A percentile compares a stretch with the other conserved stretches of the same genome.
These are phyloP conservation scores for Flaveria sonorensis DNA, from an alignment of 129 eudicot genomes.

Conservation along the genomic window DNA sequence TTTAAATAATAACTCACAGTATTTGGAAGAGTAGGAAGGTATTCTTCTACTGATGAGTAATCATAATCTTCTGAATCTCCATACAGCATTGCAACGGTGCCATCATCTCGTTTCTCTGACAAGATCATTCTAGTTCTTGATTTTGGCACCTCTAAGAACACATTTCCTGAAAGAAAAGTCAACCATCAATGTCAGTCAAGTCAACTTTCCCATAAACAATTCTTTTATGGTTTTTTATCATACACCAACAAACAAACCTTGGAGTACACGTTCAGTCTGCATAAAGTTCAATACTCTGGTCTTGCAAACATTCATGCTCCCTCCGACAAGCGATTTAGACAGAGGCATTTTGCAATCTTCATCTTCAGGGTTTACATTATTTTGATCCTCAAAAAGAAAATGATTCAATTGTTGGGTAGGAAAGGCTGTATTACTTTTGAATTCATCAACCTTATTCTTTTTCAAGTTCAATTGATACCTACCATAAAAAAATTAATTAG, in stretches of 20 bases:
- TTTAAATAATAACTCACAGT: constrained; percentile 56
- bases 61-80: constrained; percentile 79
- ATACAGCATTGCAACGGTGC: constrained; percentile 82
- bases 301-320: constrained; percentile 77
- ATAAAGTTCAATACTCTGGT: constrained; percentile 62
- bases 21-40: constrained; percentile 86
- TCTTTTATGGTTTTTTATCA: not conserved
- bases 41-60: constrained; percentile 63
- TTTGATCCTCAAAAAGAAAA: constrained; percentile 54
- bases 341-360: constrained; percentile 76
- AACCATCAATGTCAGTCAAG: constrained; percentile 2
- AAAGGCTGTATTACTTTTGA: constrained; percentile 41
- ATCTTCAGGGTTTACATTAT: constrained; percentile 61
- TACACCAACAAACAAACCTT: constrained; percentile 57
- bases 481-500: constrained; percentile 28
- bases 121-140: constrained; percentile 65
- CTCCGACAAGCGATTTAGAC: constrained; percentile 83
- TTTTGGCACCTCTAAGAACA: constrained; percentile 47
- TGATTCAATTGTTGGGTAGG: constrained; percentile 43
- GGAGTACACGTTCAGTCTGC: constrained; percentile 59
- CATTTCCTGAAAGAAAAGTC: constrained; percentile 49
- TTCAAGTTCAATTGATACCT: constrained; percentile 73
- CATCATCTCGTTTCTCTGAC: constrained; percentile 87
- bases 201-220: not conserved
- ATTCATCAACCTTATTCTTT: constrained; percentile 73